Evolutionary conservation across 2,329 filamentous ascomycete genomes (phyloP), one percentile per base, ranked within the genome.

Genomic region (Phaeoacremonium minimum): DNA sequence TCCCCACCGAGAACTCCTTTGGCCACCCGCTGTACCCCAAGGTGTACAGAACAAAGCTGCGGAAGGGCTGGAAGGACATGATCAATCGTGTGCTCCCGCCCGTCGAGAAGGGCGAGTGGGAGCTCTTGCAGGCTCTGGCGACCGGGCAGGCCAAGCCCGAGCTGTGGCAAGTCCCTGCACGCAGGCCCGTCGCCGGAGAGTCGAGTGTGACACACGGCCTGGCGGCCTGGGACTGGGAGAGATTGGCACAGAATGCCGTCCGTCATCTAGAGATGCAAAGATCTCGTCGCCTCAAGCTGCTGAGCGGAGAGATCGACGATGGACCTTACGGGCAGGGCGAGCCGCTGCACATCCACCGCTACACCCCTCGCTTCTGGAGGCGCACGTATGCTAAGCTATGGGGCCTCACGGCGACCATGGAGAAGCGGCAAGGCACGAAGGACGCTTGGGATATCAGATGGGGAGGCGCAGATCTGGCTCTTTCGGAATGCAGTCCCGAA

Each of bases 31-130:
- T 69, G 2, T 41, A 61, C 4, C 45, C 57, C 5, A 65, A 55
- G 30, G 48, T 69, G 1, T 47, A 56, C 7, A 58, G 63, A n/a
- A 63, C 61, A 8, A 71, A 71, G 41, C 48, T 59, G 32, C 66
- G 60, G 18, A 61, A 55, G 15, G 73, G 69, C 58, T 83, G 74
- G 71, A 64, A 55, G 26, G 38, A 38, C 4, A 49, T 63, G 13
- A 56, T 69, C 1, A 52, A 64, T 11, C 73, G 68, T 40, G 43
- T 78, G 6, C 57, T 76, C 46, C 73, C 75, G n/a, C 79, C 79
- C 0, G 40, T 83, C 13, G 64, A 65, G 6, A 57, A 52, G 18
- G 58, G 61, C 14, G 75, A 82, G 48, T 83, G 76, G 76, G 63
- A 80, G 12, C 50, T 67, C 12, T 54, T 83, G n/a, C 55, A 55